These are phyloP conservation scores for Pseudomonodictys pantanalensis DNA, from an alignment of 495 filamentous ascomycete species.

Conservation along the genomic window DNA sequence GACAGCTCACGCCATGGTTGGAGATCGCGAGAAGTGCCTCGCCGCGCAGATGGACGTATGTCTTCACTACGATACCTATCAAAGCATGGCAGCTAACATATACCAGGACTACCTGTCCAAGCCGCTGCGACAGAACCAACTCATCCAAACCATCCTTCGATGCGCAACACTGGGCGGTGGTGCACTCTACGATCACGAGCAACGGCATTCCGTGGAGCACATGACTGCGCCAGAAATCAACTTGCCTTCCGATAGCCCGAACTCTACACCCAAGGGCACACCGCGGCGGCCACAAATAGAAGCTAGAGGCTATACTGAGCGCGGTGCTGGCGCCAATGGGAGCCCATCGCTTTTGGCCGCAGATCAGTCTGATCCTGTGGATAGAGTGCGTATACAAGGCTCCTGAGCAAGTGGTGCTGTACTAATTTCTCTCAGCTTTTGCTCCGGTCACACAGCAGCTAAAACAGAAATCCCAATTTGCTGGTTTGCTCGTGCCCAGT, in stretches of 20 bases:
- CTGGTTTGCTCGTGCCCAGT: no score
- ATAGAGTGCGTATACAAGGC: constrained; percentile 21
- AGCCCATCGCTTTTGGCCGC: constrained; percentile 31
- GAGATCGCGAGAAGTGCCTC: constrained; percentile 96
- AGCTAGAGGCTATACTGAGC: constrained; percentile 28
- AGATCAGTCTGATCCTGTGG: constrained; percentile 31
- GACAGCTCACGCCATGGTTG: constrained; percentile 98
- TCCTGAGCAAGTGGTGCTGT: neutral
- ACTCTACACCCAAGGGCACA: constrained; percentile 9
- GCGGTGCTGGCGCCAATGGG: constrained; percentile 17
- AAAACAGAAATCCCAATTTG: neutral
- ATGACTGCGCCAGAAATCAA: constrained; percentile 22
- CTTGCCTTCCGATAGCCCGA: constrained; percentile 10
- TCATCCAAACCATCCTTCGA: constrained; percentile 98
- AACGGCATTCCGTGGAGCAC: constrained; percentile 22
- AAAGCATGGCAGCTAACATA: neutral
- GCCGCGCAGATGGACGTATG: constrained; percentile 87
- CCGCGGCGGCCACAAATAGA: constrained; percentile 27
- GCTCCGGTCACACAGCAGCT: constrained; percentile 35
- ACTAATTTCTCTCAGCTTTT: constrained; percentile 19
- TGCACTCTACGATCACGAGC: constrained; percentile 62
- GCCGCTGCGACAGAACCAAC: constrained; percentile 93
- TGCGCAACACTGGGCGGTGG: constrained; percentile 75
- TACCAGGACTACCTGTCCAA: constrained; percentile 86
- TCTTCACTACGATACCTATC: neutral